Evolutionary conservation across 352 stramenopile genomes (phyloP).

Genomic region (Globisporangium orthogonon): DNA sequence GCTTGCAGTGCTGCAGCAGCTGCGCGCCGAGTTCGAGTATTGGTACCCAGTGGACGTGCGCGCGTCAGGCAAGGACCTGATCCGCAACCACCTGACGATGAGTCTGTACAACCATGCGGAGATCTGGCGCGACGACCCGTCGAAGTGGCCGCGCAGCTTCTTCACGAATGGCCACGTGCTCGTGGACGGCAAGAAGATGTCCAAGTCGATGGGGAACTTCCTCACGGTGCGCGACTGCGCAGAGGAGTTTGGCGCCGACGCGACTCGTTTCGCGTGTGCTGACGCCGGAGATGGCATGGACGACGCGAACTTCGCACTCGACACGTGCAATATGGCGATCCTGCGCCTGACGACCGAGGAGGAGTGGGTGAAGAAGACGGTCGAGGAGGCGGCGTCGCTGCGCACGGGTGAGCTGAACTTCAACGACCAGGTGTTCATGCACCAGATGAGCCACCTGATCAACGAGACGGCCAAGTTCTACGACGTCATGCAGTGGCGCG

Average conservation of each 20-base stretch:
- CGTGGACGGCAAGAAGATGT: constrained; percentile 99
- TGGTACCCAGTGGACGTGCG: constrained; percentile 99
- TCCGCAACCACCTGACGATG: constrained; percentile 99
- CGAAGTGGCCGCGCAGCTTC: constrained; percentile 96
- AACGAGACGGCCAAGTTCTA: constrained; percentile 85
- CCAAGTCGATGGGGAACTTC: constrained; percentile 99
- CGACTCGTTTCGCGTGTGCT: constrained; percentile 96
- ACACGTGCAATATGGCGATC: constrained; percentile 97
- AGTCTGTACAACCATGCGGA: constrained; percentile 99
- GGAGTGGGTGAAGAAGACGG: constrained; percentile 93
- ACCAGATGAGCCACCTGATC: constrained; percentile 97
- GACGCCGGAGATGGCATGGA: constrained; percentile 98
- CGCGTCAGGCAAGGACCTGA: constrained; percentile 94
- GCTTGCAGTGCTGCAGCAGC: constrained; percentile 87
- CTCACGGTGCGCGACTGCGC: constrained; percentile 97
- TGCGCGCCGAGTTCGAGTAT: constrained; percentile 98
- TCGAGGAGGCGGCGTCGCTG: constrained; percentile 85
- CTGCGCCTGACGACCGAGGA: constrained; percentile 96
- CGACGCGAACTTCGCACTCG: constrained; percentile 98
- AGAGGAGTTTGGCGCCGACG: constrained; percentile 93
- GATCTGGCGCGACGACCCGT: constrained; percentile 97
- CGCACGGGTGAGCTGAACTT: constrained; percentile 82
- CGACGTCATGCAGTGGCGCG: constrained; percentile 91
- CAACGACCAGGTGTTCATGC: constrained; percentile 93
- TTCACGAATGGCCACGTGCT: constrained; percentile 99